A percentile compares a stretch with the other conserved stretches of the same genome.
phyloP scores from a whole-genome alignment of 2,329 filamentous ascomycete genomes.

The Septoria linicola region DNA sequence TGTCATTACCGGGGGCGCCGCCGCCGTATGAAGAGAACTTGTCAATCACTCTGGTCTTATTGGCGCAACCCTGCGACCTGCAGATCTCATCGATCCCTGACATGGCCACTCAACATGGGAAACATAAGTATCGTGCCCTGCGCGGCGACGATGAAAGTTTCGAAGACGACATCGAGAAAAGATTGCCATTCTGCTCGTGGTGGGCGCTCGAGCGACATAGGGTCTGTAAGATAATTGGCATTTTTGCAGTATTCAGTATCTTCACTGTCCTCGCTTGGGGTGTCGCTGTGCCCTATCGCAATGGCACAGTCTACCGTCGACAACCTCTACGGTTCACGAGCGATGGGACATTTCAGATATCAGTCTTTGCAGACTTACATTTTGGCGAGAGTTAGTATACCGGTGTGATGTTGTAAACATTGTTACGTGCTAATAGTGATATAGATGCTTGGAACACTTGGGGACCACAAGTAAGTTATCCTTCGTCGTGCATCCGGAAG shows the following conservation, averaged over 20 bases:
- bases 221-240: neutral
- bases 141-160: too few relatives aligned
- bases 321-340: slow-evolving; percentile 30
- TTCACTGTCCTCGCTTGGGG: neutral
- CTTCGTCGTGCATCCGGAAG: neutral
- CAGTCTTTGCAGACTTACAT: slow-evolving; percentile 69
- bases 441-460: slow-evolving; percentile 38
- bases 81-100: too few relatives aligned
- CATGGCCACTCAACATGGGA: too few relatives aligned
- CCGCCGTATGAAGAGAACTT: too few relatives aligned
- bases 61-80: too few relatives aligned
- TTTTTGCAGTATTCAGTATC: neutral
- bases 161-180: too few relatives aligned
- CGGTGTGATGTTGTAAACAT: neutral
- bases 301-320: neutral
- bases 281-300: neutral
- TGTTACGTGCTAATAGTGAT: slow-evolving; percentile 40
- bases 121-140: too few relatives aligned
- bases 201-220: neutral
- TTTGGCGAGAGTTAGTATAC: slow-evolving; percentile 59
- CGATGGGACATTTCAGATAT: slow-evolving; percentile 48
- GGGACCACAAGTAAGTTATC: slow-evolving; percentile 30
- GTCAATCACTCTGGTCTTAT: too few relatives aligned
- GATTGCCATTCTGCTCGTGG: neutral
- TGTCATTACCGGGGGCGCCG: too few relatives aligned